phyloP scores from a whole-genome alignment of 2,329 filamentous ascomycete genomes.

The Xylaria sp. region DNA sequence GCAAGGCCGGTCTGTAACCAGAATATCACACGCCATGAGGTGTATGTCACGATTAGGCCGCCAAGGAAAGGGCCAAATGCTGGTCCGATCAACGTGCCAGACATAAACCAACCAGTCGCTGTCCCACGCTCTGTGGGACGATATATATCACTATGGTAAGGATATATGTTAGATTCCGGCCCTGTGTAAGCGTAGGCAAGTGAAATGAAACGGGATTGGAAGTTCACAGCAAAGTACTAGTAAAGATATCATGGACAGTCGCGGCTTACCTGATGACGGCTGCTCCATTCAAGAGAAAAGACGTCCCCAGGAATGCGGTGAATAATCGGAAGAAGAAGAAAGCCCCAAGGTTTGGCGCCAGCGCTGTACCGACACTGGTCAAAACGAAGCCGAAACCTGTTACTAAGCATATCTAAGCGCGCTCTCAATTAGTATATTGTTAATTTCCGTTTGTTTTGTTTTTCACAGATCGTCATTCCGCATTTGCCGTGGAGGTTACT shows the following conservation, averaged over 20 bases:
- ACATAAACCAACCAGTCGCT: slow-evolving; percentile 78
- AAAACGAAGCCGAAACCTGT: slow-evolving; percentile 73
- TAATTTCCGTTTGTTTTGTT: background rate
- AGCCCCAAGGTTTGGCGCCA: slow-evolving; percentile 75
- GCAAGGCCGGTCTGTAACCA: slow-evolving; percentile 79
- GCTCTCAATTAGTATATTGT: slow-evolving; percentile 16
- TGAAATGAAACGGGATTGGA: background rate
- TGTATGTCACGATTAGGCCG: slow-evolving; percentile 80
- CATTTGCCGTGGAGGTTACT: background rate
- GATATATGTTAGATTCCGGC: slow-evolving; percentile 24
- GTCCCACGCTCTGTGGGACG: slow-evolving; percentile 75
- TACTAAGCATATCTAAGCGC: slow-evolving; percentile 63
- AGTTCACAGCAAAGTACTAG: background rate
- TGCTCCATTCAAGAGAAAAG: slow-evolving; percentile 77
- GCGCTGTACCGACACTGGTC: slow-evolving; percentile 77
- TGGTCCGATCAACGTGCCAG: slow-evolving; percentile 77
- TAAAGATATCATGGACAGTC: background rate
- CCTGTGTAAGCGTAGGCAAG: background rate
- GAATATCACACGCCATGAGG: slow-evolving; percentile 79
- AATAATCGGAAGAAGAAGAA: slow-evolving; percentile 81
- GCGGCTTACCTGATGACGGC: slow-evolving; percentile 69
- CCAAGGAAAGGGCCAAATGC: slow-evolving; percentile 76
- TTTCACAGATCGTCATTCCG: background rate
- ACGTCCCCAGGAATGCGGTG: slow-evolving; percentile 79
- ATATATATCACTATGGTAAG: slow-evolving; percentile 64